A percentile compares a stretch with the other conserved stretches of the same genome.
Conservation (phyloP, 192 early-diverging fungal genomes). For the Jimgerdemannia flammicorona region DNA sequence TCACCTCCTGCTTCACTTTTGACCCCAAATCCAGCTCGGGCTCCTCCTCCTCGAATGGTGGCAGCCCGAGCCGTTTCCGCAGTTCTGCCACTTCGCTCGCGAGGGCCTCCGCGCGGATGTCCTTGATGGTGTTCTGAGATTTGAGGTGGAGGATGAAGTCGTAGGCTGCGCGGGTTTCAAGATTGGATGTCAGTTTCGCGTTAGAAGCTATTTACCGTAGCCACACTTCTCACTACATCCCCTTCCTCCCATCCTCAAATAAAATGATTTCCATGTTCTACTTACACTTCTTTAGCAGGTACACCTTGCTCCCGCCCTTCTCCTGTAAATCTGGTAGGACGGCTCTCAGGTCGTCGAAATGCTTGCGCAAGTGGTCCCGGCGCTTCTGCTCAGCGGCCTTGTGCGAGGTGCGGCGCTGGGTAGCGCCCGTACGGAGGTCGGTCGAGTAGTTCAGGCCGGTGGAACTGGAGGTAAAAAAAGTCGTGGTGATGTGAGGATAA, state of each 20-base stretch:
- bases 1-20: not conserved
- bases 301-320: not conserved
- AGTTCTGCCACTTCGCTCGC: not conserved
- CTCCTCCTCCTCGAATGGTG: not conserved
- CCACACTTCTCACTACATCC: too few species aligned
- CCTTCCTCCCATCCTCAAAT: too few species aligned
- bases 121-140: not conserved
- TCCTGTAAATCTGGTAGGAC: constrained; percentile 12
- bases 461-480: not conserved
- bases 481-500: constrained; percentile 18
- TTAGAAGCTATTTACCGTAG: too few species aligned
- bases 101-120: not conserved
- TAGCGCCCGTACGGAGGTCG: constrained; percentile 26
- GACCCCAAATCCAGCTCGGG: not conserved
- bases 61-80: not conserved
- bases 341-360: not conserved
- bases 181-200: not conserved
- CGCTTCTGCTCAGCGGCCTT: not conserved
- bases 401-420: not conserved
- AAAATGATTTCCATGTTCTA: not conserved
- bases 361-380: not conserved
- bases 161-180: not conserved
- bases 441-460: constrained; percentile 3
- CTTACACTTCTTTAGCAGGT: not conserved
- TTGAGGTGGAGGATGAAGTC: not conserved